These are phyloP conservation scores for Alternaria alternata DNA, from an alignment of 2,329 filamentous ascomycete species.

Conservation along the genomic window DNA sequence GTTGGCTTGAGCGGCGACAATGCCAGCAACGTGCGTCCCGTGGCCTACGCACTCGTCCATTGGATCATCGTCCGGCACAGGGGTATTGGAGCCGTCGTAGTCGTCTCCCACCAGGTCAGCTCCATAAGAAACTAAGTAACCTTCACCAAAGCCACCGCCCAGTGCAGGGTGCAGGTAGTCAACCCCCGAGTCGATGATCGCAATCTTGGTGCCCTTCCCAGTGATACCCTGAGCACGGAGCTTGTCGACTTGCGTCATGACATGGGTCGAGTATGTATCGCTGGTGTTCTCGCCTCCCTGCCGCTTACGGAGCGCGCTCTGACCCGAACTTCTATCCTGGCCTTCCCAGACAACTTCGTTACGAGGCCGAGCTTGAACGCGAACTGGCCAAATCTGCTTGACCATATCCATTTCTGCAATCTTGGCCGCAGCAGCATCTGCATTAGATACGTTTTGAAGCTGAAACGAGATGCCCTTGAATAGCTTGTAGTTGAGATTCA, in stretches of 20 bases:
- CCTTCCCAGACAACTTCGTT: background rate
- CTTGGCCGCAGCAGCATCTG: too few relatives aligned
- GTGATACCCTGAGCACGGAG: background rate
- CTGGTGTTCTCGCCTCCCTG: too few relatives aligned
- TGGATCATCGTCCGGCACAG: background rate
- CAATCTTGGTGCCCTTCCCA: background rate
- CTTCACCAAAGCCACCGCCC: background rate
- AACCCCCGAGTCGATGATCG: background rate
- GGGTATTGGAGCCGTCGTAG: too few relatives aligned
- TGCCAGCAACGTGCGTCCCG: slow-evolving; percentile 1
- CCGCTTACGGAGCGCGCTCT: too few relatives aligned
- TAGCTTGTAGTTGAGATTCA: too few relatives aligned
- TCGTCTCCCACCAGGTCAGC: background rate
- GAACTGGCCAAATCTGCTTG: too few relatives aligned
- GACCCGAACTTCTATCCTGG: background rate
- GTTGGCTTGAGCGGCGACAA: background rate
- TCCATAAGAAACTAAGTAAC: background rate
- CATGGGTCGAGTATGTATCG: too few relatives aligned
- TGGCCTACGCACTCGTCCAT: background rate
- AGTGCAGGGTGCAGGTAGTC: background rate
- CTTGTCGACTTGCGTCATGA: background rate
- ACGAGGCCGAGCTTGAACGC: too few relatives aligned
- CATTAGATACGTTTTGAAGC: too few relatives aligned
- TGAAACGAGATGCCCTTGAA: too few relatives aligned
- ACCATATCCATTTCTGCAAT: too few relatives aligned